These are phyloP conservation scores for Elongisporangium undulatum DNA, from an alignment of 352 stramenopile species.

Conservation along the genomic window DNA sequence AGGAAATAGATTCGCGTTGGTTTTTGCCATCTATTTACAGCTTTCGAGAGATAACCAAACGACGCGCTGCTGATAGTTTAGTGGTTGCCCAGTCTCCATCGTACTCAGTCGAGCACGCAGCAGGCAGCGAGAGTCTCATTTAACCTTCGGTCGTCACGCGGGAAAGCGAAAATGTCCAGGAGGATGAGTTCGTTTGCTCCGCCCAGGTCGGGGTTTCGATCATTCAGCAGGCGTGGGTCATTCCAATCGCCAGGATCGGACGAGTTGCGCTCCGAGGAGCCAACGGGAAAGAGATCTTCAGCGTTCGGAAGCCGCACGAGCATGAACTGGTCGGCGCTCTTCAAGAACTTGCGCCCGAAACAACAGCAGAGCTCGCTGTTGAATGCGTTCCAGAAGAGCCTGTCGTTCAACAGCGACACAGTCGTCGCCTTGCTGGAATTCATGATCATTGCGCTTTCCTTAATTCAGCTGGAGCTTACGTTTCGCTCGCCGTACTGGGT, in stretches of 20 bases:
- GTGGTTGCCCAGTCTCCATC: not conserved
- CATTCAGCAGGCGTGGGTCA: not conserved
- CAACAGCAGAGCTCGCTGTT: conserved; percentile 17
- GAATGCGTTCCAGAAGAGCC: conserved; percentile 35
- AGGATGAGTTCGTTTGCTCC: not conserved
- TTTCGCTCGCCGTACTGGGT: conserved; percentile 34
- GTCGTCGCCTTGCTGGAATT: conserved; percentile 34
- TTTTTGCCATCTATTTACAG: not conserved
- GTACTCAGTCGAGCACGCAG: not conserved
- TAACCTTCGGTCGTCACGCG: not conserved
- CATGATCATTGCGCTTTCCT: conserved; percentile 33
- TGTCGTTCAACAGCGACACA: conserved; percentile 32
- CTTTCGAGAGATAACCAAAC: not conserved
- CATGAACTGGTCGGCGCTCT: conserved; percentile 13
- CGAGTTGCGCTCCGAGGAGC: not conserved
- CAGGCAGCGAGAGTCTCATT: not conserved
- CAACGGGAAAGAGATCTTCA: not conserved
- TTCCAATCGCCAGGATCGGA: not conserved
- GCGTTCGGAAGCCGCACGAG: not conserved
- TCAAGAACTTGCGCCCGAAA: conserved; percentile 2
- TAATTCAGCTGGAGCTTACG: conserved; percentile 34
- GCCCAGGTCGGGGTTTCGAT: not conserved
- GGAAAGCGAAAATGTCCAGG: not conserved
- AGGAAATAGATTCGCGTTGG: not conserved
- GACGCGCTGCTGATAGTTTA: not conserved